Evolutionary conservation across 2,329 filamentous ascomycete species (phyloP), one percentile per base, ranked within the genome.

Genomic region (Verticillium longisporum): DNA sequence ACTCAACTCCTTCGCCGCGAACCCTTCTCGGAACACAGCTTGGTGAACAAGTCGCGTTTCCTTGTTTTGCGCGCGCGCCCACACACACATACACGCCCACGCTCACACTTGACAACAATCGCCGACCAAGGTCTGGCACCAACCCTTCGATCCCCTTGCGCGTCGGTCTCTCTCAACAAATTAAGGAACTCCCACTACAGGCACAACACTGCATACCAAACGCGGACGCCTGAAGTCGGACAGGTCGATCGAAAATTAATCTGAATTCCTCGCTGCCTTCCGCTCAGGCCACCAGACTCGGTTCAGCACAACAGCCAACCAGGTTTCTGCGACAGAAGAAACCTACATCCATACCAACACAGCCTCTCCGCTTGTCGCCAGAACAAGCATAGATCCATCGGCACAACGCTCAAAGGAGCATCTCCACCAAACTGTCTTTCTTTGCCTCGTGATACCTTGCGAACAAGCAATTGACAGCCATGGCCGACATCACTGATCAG

Each of bases 401-500:
- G 82, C 82, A 84, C 81, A 80, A 84, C 81, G 78, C 83, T 83
- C 83, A 83, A 85, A 85, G 77, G 77, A 85, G 83, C 76, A 83
- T 83, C 81, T 84, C 82, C 82, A 84, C 83, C 78, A 78, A 74
- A 77, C 77, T 79, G 83, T 77, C 72, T 76, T 77, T 76, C 80
- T 83, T 80, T 80, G 56, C 75, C 77, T 78, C 74, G 79, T 82
- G 69, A 75, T 72, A 73, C 72, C 55, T 45, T 59, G 34, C 56
- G 54, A 38, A 45, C 56, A 32, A 56, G 34, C 56, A 62, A 55
- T 56, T 61, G 63, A 75, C 72, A 63, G 75, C 72, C 75, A 92
- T 92, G 89, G 88, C 88, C 82, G 89, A 92, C 80, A 89, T 92
- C 78, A 85, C 88, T 68, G 87, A 90, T 72, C 88, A 90, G 74